A percentile compares a stretch with the other conserved stretches of the same genome.
Evolutionary conservation across 306 rosid genomes (phyloP).

Genomic region (Herpetospermum pedunculosum): DNA sequence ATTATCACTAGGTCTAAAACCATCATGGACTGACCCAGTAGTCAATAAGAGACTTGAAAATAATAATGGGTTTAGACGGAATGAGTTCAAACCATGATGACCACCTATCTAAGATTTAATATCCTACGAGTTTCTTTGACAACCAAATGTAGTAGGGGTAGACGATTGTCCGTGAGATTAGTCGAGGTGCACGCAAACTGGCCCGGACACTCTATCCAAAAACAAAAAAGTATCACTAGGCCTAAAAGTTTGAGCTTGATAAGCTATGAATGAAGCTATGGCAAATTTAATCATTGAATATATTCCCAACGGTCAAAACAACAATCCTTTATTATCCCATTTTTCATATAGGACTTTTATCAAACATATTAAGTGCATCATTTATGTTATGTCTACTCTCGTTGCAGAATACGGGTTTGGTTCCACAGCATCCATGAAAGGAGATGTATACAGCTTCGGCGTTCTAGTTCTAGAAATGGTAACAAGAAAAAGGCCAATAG

Average conservation of each 20-base stretch:
- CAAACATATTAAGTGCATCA: slow-evolving; percentile 1
- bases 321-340: neutral
- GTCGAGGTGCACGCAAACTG: too few species aligned
- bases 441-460: slow-evolving; percentile 80
- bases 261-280: neutral
- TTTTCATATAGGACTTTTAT: neutral
- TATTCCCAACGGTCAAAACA: neutral
- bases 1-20: neutral
- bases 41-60: too few species aligned
- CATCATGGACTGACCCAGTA: too few species aligned
- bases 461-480: slow-evolving; percentile 58
- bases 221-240: too few species aligned
- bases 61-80: too few species aligned
- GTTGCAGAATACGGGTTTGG: slow-evolving; percentile 60
- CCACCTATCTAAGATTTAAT: too few species aligned
- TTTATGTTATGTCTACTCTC: neutral
- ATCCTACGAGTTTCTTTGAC: too few species aligned
- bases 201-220: too few species aligned
- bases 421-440: slow-evolving; percentile 44
- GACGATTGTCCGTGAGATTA: too few species aligned
- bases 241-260: neutral
- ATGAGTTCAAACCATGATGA: too few species aligned
- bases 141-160: too few species aligned
- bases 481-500: slow-evolving; percentile 56
- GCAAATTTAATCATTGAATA: neutral